phyloP scores from a whole-genome alignment of 139 green algal genomes.

The Chlorella sp. region DNA sequence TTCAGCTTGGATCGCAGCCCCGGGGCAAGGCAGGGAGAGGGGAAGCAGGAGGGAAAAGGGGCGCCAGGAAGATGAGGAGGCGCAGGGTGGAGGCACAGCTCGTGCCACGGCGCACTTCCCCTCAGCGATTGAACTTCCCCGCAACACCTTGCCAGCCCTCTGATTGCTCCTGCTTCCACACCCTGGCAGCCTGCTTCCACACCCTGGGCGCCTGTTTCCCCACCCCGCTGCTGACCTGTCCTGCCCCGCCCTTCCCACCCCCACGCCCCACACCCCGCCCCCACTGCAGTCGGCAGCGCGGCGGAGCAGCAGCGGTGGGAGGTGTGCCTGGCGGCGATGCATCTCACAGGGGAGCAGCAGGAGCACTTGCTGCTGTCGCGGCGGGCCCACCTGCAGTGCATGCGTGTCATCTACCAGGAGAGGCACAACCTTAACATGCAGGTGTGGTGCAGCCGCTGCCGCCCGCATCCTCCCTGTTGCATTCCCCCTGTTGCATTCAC shows the following conservation, averaged over 20 bases:
- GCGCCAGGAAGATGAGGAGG: too few species aligned
- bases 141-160: too few species aligned
- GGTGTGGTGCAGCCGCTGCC: background rate
- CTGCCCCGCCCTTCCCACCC: background rate
- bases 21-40: background rate
- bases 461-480: background rate
- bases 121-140: too few species aligned
- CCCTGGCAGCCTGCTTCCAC: too few species aligned
- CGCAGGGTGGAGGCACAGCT: too few species aligned
- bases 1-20: too few species aligned
- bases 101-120: too few species aligned
- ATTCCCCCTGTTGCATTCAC: too few species aligned
- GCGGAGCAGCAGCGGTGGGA: background rate
- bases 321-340: slow-evolving; percentile 39
- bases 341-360: slow-evolving; percentile 41
- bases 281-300: background rate
- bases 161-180: background rate
- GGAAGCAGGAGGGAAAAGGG: background rate
- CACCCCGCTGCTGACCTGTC: background rate
- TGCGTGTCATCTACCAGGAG: slow-evolving; percentile 53
- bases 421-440: slow-evolving; percentile 51
- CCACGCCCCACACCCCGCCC: background rate
- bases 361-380: slow-evolving; percentile 48
- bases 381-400: slow-evolving; percentile 46
- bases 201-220: too few species aligned